A percentile compares a stretch with the other conserved stretches of the same genome.
Evolutionary conservation across 164 flowering plant species (phyloP).

Genomic region (Berberis thunbergii): DNA sequence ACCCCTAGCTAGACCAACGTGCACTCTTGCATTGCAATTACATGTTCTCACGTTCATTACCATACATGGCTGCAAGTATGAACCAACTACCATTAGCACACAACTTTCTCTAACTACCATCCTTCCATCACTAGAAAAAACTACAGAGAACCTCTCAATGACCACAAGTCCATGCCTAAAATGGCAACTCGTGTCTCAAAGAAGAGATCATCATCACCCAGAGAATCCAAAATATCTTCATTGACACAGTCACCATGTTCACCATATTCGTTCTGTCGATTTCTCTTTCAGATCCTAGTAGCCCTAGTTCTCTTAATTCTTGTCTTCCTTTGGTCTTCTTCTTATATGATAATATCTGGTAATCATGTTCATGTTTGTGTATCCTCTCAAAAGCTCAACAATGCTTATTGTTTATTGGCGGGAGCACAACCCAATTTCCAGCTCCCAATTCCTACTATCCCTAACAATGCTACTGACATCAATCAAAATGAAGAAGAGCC

Average conservation of each 20-base stretch:
- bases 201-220: not conserved
- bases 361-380: too few species aligned
- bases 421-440: slow-evolving; percentile 39
- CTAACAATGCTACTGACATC: too few species aligned
- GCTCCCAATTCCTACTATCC: slow-evolving; percentile 13
- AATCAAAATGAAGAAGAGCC: not conserved
- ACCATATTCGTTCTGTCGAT: not conserved
- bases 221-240: not conserved
- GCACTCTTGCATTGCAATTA: too few species aligned
- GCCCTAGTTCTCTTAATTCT: slow-evolving; percentile 22
- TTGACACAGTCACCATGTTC: not conserved
- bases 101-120: too few species aligned
- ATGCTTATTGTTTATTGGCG: slow-evolving; percentile 61
- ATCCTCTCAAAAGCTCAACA: slow-evolving; percentile 39
- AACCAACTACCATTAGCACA: too few species aligned
- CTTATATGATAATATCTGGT: too few species aligned
- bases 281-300: not conserved
- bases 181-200: not conserved
- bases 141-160: too few species aligned
- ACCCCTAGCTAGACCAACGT: too few species aligned
- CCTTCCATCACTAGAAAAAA: too few species aligned
- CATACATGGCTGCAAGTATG: too few species aligned
- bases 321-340: too few species aligned
- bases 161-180: not conserved
- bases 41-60: too few species aligned